phyloP scores from a whole-genome alignment of 208 protist genomes.

The Histomonas meleagridis region DNA sequence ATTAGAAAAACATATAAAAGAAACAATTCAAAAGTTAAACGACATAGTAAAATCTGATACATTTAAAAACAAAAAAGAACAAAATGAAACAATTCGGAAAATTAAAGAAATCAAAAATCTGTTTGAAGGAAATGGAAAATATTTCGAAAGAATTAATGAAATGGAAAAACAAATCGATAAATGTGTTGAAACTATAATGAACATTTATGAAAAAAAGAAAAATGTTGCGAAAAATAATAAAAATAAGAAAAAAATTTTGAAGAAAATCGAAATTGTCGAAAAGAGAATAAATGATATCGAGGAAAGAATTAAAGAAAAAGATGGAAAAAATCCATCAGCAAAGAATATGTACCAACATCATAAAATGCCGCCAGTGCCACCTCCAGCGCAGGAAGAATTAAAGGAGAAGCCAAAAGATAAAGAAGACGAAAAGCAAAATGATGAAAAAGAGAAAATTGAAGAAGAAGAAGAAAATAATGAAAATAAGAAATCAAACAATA shows the following conservation, averaged over 20 bases:
- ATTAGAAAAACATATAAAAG: no score
- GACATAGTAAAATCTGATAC: no score
- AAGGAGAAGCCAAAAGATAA: conserved; percentile 40
- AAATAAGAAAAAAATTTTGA: conserved; percentile 24
- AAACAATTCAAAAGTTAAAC: no score
- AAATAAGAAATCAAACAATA: conserved; percentile 30
- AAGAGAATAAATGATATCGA: conserved; percentile 37
- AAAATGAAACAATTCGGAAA: neutral
- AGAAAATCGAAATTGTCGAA: conserved; percentile 16
- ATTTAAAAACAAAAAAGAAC: neutral
- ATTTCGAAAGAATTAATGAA: neutral
- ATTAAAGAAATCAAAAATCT: neutral
- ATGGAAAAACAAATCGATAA: neutral
- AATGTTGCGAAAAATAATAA: neutral
- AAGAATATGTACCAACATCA: no score
- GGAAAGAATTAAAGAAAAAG: conserved; percentile 34
- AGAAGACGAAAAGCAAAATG: conserved; percentile 18
- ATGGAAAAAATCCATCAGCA: conserved; percentile 37
- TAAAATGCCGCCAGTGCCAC: no score
- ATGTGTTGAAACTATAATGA: neutral
- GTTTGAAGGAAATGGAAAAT: neutral
- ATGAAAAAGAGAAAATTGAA: conserved; percentile 28
- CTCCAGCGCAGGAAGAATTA: no score
- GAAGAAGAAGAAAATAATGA: conserved; percentile 33
- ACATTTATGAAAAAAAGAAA: neutral